Conservation (phyloP, 371 early-diverging fungal species). For the Mucor circinelloides region DNA sequence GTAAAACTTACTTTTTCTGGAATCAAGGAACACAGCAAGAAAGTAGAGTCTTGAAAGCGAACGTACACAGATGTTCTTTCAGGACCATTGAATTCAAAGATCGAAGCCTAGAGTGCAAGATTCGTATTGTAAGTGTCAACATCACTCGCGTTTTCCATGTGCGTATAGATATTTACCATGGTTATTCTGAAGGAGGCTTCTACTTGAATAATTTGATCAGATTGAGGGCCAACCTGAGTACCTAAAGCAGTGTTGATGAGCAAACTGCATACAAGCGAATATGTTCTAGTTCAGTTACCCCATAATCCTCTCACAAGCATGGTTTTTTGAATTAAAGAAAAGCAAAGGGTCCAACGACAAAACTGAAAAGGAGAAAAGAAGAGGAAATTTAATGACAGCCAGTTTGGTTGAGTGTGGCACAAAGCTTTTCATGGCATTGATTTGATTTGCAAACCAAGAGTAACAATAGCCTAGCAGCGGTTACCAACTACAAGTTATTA, state of each 20-base stretch:
- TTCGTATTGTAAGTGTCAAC: not conserved
- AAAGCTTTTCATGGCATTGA: no score
- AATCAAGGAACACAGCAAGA: slow-evolving; percentile 3
- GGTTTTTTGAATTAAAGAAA: slow-evolving; percentile 5
- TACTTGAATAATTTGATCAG: not conserved
- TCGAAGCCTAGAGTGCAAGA: not conserved
- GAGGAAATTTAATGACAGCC: not conserved
- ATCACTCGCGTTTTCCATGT: not conserved
- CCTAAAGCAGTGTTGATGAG: not conserved
- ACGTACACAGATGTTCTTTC: slow-evolving; percentile 2
- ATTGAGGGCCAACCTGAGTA: not conserved
- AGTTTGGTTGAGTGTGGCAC: not conserved
- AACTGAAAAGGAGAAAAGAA: not conserved
- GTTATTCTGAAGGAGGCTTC: slow-evolving; percentile 6
- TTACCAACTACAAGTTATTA: not conserved
- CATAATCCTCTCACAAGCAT: slow-evolving; percentile 14
- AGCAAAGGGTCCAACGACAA: not conserved
- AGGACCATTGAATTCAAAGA: not conserved
- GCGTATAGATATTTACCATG: not conserved
- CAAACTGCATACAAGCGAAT: not conserved
- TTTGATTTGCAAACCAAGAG: no score
- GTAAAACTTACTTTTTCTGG: not conserved
- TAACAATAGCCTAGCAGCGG: not conserved
- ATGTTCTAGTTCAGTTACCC: not conserved
- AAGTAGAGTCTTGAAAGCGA: not conserved